A percentile compares a stretch with the other conserved stretches of the same genome.
Evolutionary conservation across 208 protist species (phyloP).

Genomic region (Trypanosoma rangeli): DNA sequence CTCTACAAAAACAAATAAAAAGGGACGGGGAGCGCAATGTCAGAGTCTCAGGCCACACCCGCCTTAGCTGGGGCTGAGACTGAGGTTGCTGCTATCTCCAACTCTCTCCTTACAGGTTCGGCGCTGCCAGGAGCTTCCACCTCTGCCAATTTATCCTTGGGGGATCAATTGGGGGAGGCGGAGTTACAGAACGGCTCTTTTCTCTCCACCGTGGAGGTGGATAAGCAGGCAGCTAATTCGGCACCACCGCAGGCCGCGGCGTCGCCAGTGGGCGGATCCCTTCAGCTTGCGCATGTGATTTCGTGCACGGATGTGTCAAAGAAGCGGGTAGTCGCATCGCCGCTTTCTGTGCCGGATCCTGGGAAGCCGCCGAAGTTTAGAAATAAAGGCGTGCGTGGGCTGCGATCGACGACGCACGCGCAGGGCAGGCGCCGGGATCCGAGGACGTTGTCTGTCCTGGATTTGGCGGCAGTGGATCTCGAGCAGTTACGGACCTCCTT

Average conservation of each 20-base stretch:
- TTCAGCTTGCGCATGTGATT: background rate
- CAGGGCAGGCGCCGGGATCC: conserved; percentile 9
- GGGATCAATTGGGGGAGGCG: background rate
- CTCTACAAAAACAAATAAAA: conserved; percentile 3
- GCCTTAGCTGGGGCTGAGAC: background rate
- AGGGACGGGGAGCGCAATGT: conserved; percentile 17
- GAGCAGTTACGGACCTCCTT: conserved; percentile 55
- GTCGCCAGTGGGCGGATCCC: background rate
- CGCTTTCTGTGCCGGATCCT: background rate
- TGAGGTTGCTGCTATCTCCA: background rate
- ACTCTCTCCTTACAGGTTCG: background rate
- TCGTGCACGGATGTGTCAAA: background rate
- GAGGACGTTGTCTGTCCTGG: conserved; percentile 40
- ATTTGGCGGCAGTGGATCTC: conserved; percentile 59
- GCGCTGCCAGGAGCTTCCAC: background rate
- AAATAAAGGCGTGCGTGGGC: background rate
- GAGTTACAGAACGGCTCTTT: conserved; percentile 4
- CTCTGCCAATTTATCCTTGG: background rate
- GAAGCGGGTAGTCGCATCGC: background rate
- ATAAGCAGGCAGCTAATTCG: background rate
- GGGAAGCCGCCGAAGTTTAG: background rate
- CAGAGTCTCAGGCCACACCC: background rate
- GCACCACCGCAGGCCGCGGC: background rate
- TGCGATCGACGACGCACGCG: background rate
- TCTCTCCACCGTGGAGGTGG: conserved; percentile 2